These are phyloP conservation scores for Citrullus amarus DNA, from an alignment of 306 rosid genomes.

Conservation along the genomic window DNA sequence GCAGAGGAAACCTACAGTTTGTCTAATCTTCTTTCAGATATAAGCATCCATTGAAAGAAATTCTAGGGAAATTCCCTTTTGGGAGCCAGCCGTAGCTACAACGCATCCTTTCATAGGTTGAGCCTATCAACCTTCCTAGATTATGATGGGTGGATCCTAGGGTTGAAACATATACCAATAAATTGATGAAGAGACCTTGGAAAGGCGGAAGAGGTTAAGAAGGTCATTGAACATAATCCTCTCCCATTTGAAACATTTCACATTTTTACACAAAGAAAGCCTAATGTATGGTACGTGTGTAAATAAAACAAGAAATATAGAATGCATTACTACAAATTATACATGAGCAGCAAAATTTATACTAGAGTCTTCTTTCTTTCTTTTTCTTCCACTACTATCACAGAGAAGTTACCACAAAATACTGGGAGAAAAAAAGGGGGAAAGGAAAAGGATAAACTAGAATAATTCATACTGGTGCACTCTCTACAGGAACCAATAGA, in stretches of 20 bases:
- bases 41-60: neutral
- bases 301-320: neutral
- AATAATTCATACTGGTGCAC: neutral
- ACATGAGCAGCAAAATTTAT: neutral
- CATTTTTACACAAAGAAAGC: neutral
- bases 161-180: neutral
- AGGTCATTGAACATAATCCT: neutral
- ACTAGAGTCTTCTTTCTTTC: neutral
- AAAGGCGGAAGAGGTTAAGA: neutral
- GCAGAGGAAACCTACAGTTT: neutral
- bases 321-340: neutral
- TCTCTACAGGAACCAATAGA: neutral
- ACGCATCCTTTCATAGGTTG: neutral
- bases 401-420: neutral
- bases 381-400: neutral
- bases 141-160: neutral
- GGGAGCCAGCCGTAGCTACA: neutral
- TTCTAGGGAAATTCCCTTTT: neutral
- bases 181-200: neutral
- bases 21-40: neutral
- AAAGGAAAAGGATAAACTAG: neutral
- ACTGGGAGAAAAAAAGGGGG: neutral
- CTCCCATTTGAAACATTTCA: neutral
- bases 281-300: neutral
- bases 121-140: neutral